These are phyloP conservation scores for Corchorus capsularis DNA, from an alignment of 345 rosid species.

Conservation along the genomic window DNA sequence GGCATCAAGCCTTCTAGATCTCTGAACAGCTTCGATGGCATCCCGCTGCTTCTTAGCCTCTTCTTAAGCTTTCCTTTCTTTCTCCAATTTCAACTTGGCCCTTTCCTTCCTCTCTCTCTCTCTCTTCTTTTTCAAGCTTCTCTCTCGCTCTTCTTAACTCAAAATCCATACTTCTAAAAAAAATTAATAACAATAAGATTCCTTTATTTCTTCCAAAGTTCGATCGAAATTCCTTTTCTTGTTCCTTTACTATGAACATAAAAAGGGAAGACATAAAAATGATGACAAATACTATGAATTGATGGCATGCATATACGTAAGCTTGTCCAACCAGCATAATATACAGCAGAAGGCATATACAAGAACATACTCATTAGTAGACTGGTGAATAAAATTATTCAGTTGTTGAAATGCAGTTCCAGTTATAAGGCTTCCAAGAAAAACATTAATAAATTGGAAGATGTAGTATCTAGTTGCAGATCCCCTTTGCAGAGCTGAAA, in stretches of 20 bases:
- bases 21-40: constrained; percentile 85
- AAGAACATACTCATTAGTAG: constrained; percentile 66
- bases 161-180: constrained; percentile 61
- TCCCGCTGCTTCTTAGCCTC: constrained; percentile 74
- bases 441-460: constrained; percentile 79
- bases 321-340: neutral
- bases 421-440: constrained; percentile 66
- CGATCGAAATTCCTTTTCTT: neutral
- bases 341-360: neutral
- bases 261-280: neutral
- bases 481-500: constrained; percentile 81
- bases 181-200: too few relatives aligned
- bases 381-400: constrained; percentile 56
- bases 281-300: neutral
- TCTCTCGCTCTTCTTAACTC: constrained; percentile 90
- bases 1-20: constrained; percentile 84
- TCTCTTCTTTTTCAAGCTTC: constrained; percentile 90
- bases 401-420: constrained; percentile 90
- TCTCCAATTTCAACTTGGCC: constrained; percentile 63
- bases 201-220: neutral
- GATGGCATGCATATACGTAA: neutral
- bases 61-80: constrained; percentile 73
- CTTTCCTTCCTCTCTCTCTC: constrained; percentile 77
- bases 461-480: constrained; percentile 85
- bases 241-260: neutral